Percentiles rank a stretch among this genome's conserved stretches.
Evolutionary conservation across 2,329 filamentous ascomycete genomes (phyloP).

Genomic region (Immersiporthe knoxdaviesiana): DNA sequence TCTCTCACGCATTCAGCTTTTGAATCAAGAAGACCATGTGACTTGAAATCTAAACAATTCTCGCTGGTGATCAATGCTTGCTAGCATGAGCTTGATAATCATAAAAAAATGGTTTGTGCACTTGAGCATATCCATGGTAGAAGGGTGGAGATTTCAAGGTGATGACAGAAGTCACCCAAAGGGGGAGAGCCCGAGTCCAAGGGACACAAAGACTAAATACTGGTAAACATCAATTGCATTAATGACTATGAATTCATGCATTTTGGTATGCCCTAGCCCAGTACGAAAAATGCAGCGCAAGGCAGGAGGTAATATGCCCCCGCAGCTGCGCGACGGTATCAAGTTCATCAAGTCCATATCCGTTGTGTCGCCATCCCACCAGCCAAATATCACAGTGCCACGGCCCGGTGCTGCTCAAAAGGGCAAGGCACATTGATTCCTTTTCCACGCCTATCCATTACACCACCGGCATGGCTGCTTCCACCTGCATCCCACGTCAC

Average conservation of each 20-base stretch:
- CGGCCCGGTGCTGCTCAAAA: conserved; percentile 3
- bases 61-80: too few species aligned
- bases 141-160: too few species aligned
- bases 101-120: not conserved
- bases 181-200: not conserved
- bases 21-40: too few species aligned
- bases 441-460: conserved; percentile 7
- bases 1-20: too few species aligned
- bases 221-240: not conserved
- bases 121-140: not conserved
- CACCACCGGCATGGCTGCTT: conserved; percentile 5
- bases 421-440: not conserved
- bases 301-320: not conserved
- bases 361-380: conserved; percentile 11
- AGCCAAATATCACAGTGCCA: conserved; percentile 20
- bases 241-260: conserved; percentile 13
- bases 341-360: conserved; percentile 22
- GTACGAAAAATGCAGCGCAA: conserved; percentile 20
- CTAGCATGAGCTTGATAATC: too few species aligned
- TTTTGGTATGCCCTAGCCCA: conserved; percentile 13
- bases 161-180: too few species aligned
- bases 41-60: too few species aligned
- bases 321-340: conserved; percentile 26
- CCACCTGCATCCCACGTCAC: not conserved
- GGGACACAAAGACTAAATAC: not conserved